phyloP scores from a whole-genome alignment of 148 eudicot genomes.

The Fagopyrum esculentum region DNA sequence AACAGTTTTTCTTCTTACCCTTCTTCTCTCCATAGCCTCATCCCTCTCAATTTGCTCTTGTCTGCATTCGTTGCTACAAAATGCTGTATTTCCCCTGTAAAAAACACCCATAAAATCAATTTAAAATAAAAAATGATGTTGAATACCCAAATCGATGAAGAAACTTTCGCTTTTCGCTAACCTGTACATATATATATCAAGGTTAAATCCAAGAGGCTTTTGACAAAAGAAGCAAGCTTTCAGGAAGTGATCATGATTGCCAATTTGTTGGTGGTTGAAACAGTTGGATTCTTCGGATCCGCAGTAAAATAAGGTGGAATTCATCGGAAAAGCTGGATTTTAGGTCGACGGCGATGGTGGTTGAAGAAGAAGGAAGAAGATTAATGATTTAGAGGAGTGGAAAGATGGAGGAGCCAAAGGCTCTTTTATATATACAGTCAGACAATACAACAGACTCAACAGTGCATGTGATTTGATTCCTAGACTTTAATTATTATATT shows the following conservation, averaged over 20 bases:
- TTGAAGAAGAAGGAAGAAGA: background rate
- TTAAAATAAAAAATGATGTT: background rate
- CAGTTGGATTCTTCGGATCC: background rate
- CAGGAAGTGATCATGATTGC: background rate
- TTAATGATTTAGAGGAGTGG: background rate
- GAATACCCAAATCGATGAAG: background rate
- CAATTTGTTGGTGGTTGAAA: slow-evolving; percentile 2
- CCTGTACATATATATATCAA: slow-evolving; percentile 61
- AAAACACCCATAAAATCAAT: slow-evolving; percentile 2
- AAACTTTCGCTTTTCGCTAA: background rate
- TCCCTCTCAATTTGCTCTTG: slow-evolving; percentile 46
- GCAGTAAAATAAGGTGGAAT: background rate
- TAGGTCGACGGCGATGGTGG: background rate
- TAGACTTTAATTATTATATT: background rate
- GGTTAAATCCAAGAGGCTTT: slow-evolving; percentile 24
- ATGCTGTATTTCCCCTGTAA: slow-evolving; percentile 52
- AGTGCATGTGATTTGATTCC: slow-evolving; percentile 12
- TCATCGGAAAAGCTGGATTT: background rate
- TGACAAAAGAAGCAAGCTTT: slow-evolving; percentile 15
- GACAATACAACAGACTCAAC: background rate
- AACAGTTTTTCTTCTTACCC: slow-evolving; percentile 7
- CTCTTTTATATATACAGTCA: background rate
- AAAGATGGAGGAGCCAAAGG: background rate
- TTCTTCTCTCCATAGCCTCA: slow-evolving; percentile 33
- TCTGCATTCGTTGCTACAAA: slow-evolving; percentile 55